Evolutionary conservation across 805 yeast species (phyloP), one percentile per base, ranked within the genome.

Genomic region (Myxozyma mucilagina): DNA sequence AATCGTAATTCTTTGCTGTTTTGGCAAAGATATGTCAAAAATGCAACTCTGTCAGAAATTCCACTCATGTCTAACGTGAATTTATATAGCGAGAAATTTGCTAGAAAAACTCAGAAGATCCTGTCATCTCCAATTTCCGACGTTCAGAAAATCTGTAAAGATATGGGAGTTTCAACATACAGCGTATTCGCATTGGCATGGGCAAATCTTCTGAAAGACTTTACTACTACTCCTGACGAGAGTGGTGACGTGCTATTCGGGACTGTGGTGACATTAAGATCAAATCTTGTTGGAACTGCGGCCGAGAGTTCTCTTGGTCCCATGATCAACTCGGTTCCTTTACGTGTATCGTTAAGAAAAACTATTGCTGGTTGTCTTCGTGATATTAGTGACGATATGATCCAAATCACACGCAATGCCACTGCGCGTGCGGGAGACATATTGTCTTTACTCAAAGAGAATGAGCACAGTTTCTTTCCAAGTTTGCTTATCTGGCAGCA

Each of bases 181-280:
- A 53, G 61, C n/a, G 11, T 68, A 1, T 63, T 64, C 42, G 51
- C 63, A 18, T 43, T 55, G 18, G 65, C 66, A 2, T 68, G 70
- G 70, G 61, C 62, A 11, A 31, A 36, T 10, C 47, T 60, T 10
- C 38, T 68, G 16, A 47, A 60, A 4, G 24, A 10, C 4, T 24
- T 57, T 3, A 34, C 32, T 9, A 32, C 42, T 5, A 38, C 32
- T 32, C 7, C 29, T 24, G 29, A 8, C 16, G 65, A 51, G 14
- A 32, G 20, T 6, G 38, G 14, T 3, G 71, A 67, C 29, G 58
- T 68, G 6, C 43, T 63, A 10, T 56, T 68, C 49, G 71, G 70
- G 5, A 52, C 50, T 14, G 67, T 67, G 29, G 45, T 63, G 4
- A 57, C 64, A 18, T 68, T 57, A 2, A 31, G 71, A 36, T 16